A percentile compares a stretch with the other conserved stretches of the same genome.
Conservation (phyloP, 768 basidiomycete species). For the Udeniomyces megalosporus region DNA sequence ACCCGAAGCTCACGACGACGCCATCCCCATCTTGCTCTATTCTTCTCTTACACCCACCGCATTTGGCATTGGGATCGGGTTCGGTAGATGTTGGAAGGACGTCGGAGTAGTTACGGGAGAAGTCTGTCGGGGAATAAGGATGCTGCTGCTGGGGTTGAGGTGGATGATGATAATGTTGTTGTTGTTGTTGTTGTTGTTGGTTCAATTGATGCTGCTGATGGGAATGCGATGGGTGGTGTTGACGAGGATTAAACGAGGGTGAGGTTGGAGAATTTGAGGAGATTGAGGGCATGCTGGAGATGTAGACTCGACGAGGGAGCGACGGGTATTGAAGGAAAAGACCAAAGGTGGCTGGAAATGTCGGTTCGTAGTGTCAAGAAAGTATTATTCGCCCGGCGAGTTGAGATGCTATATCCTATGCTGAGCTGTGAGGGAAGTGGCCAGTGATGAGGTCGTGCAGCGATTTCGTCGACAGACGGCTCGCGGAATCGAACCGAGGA, state of each 20-base stretch:
- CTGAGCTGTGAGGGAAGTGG: neutral
- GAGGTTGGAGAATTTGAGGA: conserved; percentile 6
- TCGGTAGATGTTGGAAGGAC: too few relatives aligned
- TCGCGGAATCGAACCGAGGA: neutral
- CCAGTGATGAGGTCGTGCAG: neutral
- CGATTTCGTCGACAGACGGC: neutral
- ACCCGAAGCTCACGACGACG: conserved; percentile 85
- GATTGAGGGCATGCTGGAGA: conserved; percentile 7
- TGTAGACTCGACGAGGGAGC: neutral
- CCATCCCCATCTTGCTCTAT: conserved; percentile 35
- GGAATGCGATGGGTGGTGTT: neutral
- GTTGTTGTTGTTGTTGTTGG: neutral
- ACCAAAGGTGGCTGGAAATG: too few relatives aligned
- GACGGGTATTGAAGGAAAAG: neutral
- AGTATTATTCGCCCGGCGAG: too few relatives aligned
- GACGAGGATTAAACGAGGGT: conserved; percentile 1
- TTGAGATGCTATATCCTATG: neutral
- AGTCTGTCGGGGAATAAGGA: neutral
- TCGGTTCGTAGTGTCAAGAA: too few relatives aligned
- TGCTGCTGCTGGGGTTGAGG: neutral
- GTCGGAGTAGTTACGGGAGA: neutral
- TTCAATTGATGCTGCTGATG: neutral
- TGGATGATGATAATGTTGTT: neutral
- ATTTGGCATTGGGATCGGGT: conserved; percentile 10
- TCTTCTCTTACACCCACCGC: conserved; percentile 25